Evolutionary conservation across 768 basidiomycete genomes (phyloP).

Genomic region (Lentinula raphanica): DNA sequence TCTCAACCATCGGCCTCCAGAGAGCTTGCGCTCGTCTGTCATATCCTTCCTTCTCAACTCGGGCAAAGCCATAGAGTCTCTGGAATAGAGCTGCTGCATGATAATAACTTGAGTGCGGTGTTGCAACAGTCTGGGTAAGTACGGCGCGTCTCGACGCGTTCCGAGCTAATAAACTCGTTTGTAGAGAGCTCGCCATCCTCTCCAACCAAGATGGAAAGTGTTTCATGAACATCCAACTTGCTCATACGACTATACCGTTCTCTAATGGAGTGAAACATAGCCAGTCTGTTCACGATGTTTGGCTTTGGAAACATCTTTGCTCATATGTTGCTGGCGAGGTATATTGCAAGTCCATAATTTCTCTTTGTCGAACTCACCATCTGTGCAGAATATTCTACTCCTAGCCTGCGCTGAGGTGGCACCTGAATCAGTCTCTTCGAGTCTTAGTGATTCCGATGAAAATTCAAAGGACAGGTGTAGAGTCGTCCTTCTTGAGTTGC

Average conservation of each 20-base stretch:
- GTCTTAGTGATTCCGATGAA: neutral
- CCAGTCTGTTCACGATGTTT: conserved; percentile 28
- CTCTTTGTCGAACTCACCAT: conserved; percentile 11
- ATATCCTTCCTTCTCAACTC: conserved; percentile 43
- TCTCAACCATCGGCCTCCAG: conserved; percentile 21
- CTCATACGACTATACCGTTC: conserved; percentile 19
- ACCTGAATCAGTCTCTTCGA: conserved; percentile 11
- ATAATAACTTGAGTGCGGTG: conserved; percentile 39
- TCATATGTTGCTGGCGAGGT: conserved; percentile 37
- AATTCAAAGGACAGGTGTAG: conserved; percentile 5
- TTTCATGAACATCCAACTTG: conserved; percentile 24
- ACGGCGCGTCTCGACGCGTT: neutral
- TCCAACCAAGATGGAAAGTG: conserved; percentile 46
- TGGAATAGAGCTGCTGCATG: conserved; percentile 41
- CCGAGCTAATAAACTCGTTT: neutral
- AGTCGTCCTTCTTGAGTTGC: conserved; percentile 8
- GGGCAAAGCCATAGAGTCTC: conserved; percentile 36
- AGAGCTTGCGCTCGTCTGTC: conserved; percentile 32
- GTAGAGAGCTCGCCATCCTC: conserved; percentile 51
- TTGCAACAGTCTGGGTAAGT: conserved; percentile 65
- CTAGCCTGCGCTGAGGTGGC: conserved; percentile 38
- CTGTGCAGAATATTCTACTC: conserved; percentile 33
- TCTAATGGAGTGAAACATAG: conserved; percentile 30
- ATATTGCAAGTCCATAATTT: conserved; percentile 8
- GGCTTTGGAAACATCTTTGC: conserved; percentile 40